phyloP scores from a whole-genome alignment of 345 rosid species.

The Pistacia vera region DNA sequence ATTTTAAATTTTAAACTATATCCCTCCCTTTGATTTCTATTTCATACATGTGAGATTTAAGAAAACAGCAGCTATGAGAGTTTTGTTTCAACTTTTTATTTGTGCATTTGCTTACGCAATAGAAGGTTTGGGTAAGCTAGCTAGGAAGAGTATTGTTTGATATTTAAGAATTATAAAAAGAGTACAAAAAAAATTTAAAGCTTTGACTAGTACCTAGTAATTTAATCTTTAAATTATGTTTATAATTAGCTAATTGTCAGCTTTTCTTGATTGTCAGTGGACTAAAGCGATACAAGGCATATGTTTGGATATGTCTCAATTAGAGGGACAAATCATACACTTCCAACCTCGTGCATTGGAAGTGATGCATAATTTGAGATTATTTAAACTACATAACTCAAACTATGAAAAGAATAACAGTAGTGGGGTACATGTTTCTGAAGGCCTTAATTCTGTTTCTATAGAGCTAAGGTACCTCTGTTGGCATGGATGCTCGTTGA shows the following conservation, averaged over 20 bases:
- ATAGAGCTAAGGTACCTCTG: background rate
- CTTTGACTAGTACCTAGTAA: too few species aligned
- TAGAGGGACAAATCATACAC: background rate
- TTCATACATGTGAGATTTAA: too few species aligned
- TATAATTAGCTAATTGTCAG: background rate
- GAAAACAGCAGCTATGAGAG: too few species aligned
- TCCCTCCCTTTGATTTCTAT: too few species aligned
- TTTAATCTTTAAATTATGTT: background rate
- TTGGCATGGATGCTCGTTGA: background rate
- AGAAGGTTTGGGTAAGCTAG: too few species aligned
- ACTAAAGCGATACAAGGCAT: background rate
- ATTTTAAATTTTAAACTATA: too few species aligned
- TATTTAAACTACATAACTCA: too few species aligned
- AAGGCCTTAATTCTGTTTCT: background rate
- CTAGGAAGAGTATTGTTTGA: too few species aligned
- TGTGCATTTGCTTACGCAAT: too few species aligned
- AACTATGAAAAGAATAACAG: background rate
- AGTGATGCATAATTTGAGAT: background rate
- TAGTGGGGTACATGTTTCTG: background rate
- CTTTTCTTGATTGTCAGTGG: slow-evolving; percentile 24
- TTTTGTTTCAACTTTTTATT: too few species aligned
- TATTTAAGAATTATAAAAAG: too few species aligned
- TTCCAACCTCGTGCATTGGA: background rate
- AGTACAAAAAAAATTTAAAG: too few species aligned
- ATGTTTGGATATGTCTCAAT: background rate